Conservation (phyloP, 495 filamentous ascomycete species). For the Friedmanniomyces endolithicus region DNA sequence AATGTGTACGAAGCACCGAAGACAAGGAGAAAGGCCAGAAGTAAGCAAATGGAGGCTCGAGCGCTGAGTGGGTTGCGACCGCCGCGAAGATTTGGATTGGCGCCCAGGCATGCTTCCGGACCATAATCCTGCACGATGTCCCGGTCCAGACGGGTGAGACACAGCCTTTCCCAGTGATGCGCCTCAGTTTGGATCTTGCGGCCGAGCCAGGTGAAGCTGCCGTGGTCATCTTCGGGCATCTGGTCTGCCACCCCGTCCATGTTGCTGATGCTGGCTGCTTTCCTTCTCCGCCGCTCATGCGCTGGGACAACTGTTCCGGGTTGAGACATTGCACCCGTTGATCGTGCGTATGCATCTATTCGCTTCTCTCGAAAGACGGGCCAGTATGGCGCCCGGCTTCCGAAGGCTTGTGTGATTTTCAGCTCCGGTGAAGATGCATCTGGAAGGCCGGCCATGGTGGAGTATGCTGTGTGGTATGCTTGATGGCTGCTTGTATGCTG, state of each 20-base stretch:
- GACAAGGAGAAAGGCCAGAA: conserved; percentile 10
- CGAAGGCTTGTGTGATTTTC: neutral
- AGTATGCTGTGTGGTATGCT: neutral
- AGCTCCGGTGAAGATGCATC: neutral
- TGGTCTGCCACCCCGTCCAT: neutral
- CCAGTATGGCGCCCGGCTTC: neutral
- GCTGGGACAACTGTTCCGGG: neutral
- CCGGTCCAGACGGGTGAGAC: neutral
- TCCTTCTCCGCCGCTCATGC: neutral
- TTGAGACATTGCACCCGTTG: neutral
- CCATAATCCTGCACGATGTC: neutral
- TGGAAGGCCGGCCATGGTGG: neutral
- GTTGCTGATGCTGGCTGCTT: neutral
- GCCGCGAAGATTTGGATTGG: neutral
- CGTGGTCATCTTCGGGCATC: neutral
- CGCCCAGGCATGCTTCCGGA: neutral
- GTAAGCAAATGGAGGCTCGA: neutral
- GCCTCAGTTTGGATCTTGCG: neutral
- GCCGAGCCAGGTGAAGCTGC: neutral
- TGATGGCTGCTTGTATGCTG: neutral
- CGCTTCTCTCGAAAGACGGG: neutral
- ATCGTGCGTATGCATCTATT: neutral
- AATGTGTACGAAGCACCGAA: conserved; percentile 8
- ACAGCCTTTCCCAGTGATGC: neutral
- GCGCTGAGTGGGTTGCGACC: neutral